Evolutionary conservation across 495 filamentous ascomycete genomes (phyloP), one percentile per base, ranked within the genome.

Genomic region (Hypoxylon fuscum): DNA sequence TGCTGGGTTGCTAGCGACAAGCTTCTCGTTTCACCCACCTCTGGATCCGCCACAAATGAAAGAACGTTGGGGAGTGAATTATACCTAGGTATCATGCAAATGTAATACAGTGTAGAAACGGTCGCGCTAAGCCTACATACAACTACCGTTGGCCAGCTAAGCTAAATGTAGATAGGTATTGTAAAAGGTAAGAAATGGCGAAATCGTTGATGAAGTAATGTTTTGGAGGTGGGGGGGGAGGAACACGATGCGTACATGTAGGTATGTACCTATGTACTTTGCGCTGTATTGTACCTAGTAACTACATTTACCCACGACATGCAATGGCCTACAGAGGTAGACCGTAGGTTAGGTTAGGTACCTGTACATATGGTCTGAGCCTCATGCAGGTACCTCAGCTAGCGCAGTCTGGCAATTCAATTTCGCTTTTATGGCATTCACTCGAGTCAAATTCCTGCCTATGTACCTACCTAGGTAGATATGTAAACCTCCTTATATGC

Each of bases 191-290:
- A 61, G 52, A 54, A n/a, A n/a, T n/a, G 34, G 29, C 34, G 57
- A 46, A 43, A 51, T 37, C 14, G 15, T 25, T 44, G 55, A 59
- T 59, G 55, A 59, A 59, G 55, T 59, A 59, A 59, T 59, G 46
- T 57, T 56, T 54, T 21, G 53, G 51, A 46, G 43, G 49, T 54
- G 32, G 53, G 51, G 55, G 43, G 49, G 55, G 45, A 15, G 37
- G 37, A 40, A 40, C 15, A 40, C 37, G 17, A 40, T 14, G n/a
- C 15, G 14, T 9, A 40, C 6, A 5, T 40, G 37, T 40, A 37
- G 1, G 15, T 4, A 40, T 2, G 37, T 40, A 40, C 14, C 15
- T 2, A 38, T 2, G 35, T 38, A 38, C 35, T 17, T 35, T 35
- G 9, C 11, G 12, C 32, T 10, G 5, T 35, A 35, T 14, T 27